Evolutionary conservation across 768 basidiomycete species (phyloP), one percentile per base, ranked within the genome.

Genomic region (Lenzites betulinus): DNA sequence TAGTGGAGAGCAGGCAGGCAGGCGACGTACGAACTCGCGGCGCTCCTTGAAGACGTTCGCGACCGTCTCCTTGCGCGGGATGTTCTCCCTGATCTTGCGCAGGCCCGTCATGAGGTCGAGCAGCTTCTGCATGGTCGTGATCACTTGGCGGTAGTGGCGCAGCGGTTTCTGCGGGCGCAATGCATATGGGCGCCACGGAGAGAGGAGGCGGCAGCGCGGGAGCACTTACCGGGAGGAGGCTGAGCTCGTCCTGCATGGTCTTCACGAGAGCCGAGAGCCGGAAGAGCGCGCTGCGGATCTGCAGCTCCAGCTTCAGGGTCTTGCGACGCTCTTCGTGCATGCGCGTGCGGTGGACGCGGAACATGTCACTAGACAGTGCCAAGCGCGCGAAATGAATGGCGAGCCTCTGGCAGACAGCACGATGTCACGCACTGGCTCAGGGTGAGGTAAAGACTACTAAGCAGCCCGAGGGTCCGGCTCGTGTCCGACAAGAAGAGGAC

Each of bases 231-330:
- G 81, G 81, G 20, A 80, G 66, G 2, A 82, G 73, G 62, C 82
- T 80, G 8, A 81, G 67, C 64, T 82, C 81, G 55, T 79, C 75
- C 50, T 75, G 65, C 78, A 83, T 81, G 2, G 77, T 76, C 28
- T 63, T 67, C 26, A 81, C 69, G 6, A 80, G 66, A 7, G 72
- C 70, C 1, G 74, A 72, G 33, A 77, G 70, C 12, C 78, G 73
- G 54, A 77, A 73, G 7, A 81, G 64, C 18, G 72, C 64, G 57
- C 76, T 77, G 39, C 81, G 78, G 35, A 76, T 78, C 30, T 76
- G 69, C 3, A 78, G 64, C 62, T 81, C 81, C 4, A 79, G 66
- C 61, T 75, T 76, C 22, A 79, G 60, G 7, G 70, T 73, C 54
- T 73, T 76, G 35, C 72, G 71, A 55, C 71, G 74, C 47, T 75